Conservation (phyloP, 257 asterid genomes). For the Fraxinus excelsior region DNA sequence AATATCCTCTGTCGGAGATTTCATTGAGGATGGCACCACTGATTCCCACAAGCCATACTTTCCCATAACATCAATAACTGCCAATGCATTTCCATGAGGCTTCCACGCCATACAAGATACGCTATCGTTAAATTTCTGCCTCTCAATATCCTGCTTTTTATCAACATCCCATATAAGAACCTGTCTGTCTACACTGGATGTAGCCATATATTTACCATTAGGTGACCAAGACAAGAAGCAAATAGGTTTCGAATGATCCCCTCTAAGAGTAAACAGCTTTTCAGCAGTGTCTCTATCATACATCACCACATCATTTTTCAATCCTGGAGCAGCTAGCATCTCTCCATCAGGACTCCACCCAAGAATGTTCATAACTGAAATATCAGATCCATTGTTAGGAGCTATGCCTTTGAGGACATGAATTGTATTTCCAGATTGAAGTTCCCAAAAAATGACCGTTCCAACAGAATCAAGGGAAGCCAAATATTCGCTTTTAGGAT, state of each 20-base stretch:
- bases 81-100: constrained; percentile 90
- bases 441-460: constrained; percentile 89
- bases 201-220: constrained; percentile 94
- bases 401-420: constrained; percentile 80
- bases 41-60: constrained; percentile 93
- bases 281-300: constrained; percentile 98
- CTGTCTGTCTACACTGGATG: constrained; percentile 86
- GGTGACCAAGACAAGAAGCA: constrained; percentile 98
- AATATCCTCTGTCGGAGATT: constrained; percentile 89
- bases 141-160: constrained; percentile 83
- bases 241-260: constrained; percentile 82
- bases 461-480: constrained; percentile 90
- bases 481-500: constrained; percentile 86
- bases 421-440: constrained; percentile 75
- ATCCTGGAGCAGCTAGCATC: constrained; percentile 88
- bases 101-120: constrained; percentile 89
- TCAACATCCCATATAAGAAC: constrained; percentile 91
- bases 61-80: constrained; percentile 80
- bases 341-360: constrained; percentile 99
- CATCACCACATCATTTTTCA: constrained; percentile 90
- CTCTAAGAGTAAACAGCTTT: constrained; percentile 74
- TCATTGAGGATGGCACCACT: constrained; percentile 80
- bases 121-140: constrained; percentile 80
- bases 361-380: constrained; percentile 57
- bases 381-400: constrained; percentile 65